Conservation (phyloP, 345 rosid species). For the Atalantia buxifolia region DNA sequence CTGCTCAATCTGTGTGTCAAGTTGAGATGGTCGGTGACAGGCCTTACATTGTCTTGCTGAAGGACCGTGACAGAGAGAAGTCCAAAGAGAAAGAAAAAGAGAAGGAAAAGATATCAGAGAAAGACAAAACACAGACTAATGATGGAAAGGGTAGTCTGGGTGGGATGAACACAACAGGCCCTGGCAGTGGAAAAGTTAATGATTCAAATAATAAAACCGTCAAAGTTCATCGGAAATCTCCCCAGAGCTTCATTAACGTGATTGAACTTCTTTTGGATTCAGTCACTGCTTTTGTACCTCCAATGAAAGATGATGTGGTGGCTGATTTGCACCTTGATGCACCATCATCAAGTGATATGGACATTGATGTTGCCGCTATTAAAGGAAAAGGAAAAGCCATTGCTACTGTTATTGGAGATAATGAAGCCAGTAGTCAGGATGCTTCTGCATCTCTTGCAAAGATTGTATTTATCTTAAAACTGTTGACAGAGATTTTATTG, state of each 20-base stretch:
- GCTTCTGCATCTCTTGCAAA: conserved; percentile 78
- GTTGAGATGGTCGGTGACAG: conserved; percentile 97
- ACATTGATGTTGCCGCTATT: conserved; percentile 71
- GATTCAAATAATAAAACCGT: conserved; percentile 64
- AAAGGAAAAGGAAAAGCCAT: conserved; percentile 93
- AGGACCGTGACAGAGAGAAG: conserved; percentile 86
- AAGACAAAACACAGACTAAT: conserved; percentile 46
- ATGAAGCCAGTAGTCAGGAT: conserved; percentile 50
- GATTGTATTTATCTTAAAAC: conserved; percentile 82
- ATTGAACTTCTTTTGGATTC: conserved; percentile 88
- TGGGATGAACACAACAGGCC: conserved; percentile 21
- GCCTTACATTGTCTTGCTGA: conserved; percentile 74
- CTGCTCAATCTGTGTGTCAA: conserved; percentile 80
- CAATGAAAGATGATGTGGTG: conserved; percentile 46
- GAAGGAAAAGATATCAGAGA: conserved; percentile 59
- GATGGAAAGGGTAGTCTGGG: conserved; percentile 66
- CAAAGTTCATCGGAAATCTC: conserved; percentile 72
- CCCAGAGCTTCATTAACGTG: conserved; percentile 75
- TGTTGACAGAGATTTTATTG: conserved; percentile 76
- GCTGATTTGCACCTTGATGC: conserved; percentile 30
- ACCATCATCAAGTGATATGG: conserved; percentile 69
- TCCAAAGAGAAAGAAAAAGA: conserved; percentile 70
- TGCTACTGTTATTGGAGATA: conserved; percentile 53
- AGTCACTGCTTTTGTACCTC: conserved; percentile 60
- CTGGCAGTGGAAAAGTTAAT: conserved; percentile 44